Evolutionary conservation across 2,329 filamentous ascomycete genomes (phyloP).

Genomic region (Trichoderma koningii): DNA sequence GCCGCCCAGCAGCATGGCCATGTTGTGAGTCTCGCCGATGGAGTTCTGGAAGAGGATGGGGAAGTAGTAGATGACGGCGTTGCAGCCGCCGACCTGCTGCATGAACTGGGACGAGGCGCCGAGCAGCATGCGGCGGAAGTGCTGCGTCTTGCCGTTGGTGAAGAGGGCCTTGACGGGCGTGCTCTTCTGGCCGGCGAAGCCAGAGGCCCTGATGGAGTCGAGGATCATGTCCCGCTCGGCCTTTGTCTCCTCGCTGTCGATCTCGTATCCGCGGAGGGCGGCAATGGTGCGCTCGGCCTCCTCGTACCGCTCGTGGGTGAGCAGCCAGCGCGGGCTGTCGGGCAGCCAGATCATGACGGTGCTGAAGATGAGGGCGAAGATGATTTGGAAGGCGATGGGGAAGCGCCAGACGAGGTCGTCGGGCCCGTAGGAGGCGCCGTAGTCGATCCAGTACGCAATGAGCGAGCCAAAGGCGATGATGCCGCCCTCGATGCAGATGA

Average conservation of each 20-base stretch:
- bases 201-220: conserved; percentile 54
- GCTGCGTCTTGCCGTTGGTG: conserved; percentile 65
- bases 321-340: conserved; percentile 50
- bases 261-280: conserved; percentile 41
- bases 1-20: conserved; percentile 54
- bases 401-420: conserved; percentile 56
- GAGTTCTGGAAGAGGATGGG: conserved; percentile 55
- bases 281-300: conserved; percentile 41
- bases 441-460: conserved; percentile 49
- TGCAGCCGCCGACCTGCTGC: conserved; percentile 63
- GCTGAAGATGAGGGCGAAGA: conserved; percentile 48
- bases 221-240: conserved; percentile 58
- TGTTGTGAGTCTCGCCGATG: conserved; percentile 40
- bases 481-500: conserved; percentile 54
- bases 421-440: conserved; percentile 47
- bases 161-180: conserved; percentile 57
- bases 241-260: conserved; percentile 58
- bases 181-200: conserved; percentile 47
- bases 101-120: conserved; percentile 62
- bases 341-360: conserved; percentile 49
- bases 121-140: conserved; percentile 65
- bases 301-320: conserved; percentile 51
- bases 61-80: conserved; percentile 63
- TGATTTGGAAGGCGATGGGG: conserved; percentile 48
- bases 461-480: conserved; percentile 47